Conservation (phyloP, 2,329 filamentous ascomycete genomes). For the Ceratocystis papillata region DNA sequence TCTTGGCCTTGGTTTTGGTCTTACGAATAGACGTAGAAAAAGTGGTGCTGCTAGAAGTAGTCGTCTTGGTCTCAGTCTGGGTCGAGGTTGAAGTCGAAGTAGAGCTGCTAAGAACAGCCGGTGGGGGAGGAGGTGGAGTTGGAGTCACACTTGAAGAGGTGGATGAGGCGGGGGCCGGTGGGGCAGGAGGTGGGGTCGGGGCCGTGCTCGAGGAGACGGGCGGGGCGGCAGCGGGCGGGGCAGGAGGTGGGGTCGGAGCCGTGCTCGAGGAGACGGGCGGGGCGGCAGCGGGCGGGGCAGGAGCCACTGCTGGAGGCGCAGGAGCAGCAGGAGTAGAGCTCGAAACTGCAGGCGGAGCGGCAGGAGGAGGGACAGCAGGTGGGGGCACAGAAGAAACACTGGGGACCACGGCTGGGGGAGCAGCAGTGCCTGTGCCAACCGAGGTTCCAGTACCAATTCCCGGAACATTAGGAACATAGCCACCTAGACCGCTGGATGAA, state of each 20-base stretch:
- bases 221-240: neutral
- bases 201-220: neutral
- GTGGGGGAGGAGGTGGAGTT: neutral
- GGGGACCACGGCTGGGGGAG: neutral
- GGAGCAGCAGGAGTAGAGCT: neutral
- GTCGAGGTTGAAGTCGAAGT: conserved; percentile 6
- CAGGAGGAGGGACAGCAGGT: neutral
- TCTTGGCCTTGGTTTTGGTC: conserved; percentile 11
- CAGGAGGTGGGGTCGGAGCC: neutral
- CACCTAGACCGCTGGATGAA: neutral
- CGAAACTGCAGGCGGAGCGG: neutral
- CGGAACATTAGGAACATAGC: neutral
- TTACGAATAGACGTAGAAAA: conserved; percentile 15
- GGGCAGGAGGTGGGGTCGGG: neutral
- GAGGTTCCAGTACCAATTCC: neutral
- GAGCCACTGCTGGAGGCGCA: neutral
- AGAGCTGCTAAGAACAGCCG: neutral
- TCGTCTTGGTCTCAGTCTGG: neutral
- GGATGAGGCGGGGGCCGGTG: neutral
- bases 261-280: neutral
- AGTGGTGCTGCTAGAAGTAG: conserved; percentile 11
- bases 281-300: neutral
- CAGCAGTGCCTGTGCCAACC: neutral
- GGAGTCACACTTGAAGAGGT: neutral
- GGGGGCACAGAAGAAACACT: neutral